phyloP scores from a whole-genome alignment of 352 stramenopile genomes.

The Phytophthora chlamydospora region DNA sequence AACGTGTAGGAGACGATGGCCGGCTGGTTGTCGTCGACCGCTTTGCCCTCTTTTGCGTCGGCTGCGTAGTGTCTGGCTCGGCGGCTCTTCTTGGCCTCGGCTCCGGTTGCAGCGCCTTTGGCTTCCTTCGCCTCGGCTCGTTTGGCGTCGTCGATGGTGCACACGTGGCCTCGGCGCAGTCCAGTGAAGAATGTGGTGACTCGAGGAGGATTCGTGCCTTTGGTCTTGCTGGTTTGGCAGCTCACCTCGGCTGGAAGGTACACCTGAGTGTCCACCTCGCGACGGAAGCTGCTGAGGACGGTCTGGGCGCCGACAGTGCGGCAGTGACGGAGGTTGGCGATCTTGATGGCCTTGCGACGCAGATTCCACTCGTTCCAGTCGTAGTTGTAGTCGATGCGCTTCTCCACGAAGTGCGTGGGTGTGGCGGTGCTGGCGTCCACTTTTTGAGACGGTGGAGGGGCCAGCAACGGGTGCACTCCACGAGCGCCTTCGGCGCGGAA shows the following conservation, averaged over 20 bases:
- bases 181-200: slow-evolving; percentile 85
- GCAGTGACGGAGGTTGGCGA: slow-evolving; percentile 92
- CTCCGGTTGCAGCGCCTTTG: slow-evolving; percentile 20
- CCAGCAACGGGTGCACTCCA: slow-evolving; percentile 67
- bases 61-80: slow-evolving; percentile 33
- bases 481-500: slow-evolving; percentile 45
- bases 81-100: slow-evolving; percentile 34
- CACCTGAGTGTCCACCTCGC: slow-evolving; percentile 89
- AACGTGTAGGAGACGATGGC: slow-evolving; percentile 78
- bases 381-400: slow-evolving; percentile 92
- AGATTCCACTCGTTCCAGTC: slow-evolving; percentile 96
- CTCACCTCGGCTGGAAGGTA: slow-evolving; percentile 64
- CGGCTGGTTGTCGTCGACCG: slow-evolving; percentile 41
- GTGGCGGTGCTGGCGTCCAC: slow-evolving; percentile 90
- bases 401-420: slow-evolving; percentile 93
- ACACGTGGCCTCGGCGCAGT: slow-evolving; percentile 47
- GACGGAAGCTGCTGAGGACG: slow-evolving; percentile 86
- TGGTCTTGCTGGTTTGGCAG: slow-evolving; percentile 85
- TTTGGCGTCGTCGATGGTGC: slow-evolving; percentile 42
- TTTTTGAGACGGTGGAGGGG: slow-evolving; percentile 59
- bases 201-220: slow-evolving; percentile 84
- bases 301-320: slow-evolving; percentile 91
- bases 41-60: slow-evolving; percentile 38
- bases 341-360: slow-evolving; percentile 86
- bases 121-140: slow-evolving; percentile 28